Evolutionary conservation across 768 basidiomycete genomes (phyloP), one percentile per base, ranked within the genome.

Genomic region (Lyophyllum semitale): DNA sequence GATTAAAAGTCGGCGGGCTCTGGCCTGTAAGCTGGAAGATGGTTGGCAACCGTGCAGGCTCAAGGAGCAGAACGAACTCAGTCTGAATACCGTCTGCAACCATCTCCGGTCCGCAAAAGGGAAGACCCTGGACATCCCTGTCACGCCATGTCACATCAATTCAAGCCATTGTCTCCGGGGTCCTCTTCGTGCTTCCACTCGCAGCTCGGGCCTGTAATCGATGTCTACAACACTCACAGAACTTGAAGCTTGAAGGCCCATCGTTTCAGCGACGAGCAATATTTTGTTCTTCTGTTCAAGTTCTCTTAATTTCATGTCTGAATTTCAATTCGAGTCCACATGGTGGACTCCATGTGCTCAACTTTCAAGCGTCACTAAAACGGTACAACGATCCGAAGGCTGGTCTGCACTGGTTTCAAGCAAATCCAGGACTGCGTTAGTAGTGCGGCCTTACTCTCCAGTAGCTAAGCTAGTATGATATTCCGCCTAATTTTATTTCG

Each of bases 91-190:
- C 46, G 27, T 43, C 27, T 49, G 23, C 53, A 51, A 53, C 58
- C 51, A 60, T 54, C 49, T 60, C 63, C 63, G 63, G 63, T 57
- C 63, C 63, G 63, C 43, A 52, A 20, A 15, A 22, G 48, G 49
- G 26, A 51, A 53, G 47, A 53, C 55, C 57, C 57, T 53, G 37
- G 46, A 30, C 51, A 58, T 40, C 37, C 44, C 43, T 57, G 61
- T 63, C 59, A 62, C 61, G 27, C 5, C n/a, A 45, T 23, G 53
- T 59, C 61, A 63, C 59, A 60, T 53, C 51, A 53, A 29, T 33
- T 51, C 26, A 25, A 30, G 23, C 33, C 8, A 8, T 23, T 25
- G 59, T 65, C 50, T 55, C 55, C 17, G 62, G 64, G 63, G 64
- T 60, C 62, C 33, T 32, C 30, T 1, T 15, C 46, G 17, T 18